These are phyloP conservation scores for Cryphonectria japonica DNA, from an alignment of 2,329 filamentous ascomycete species.

Conservation along the genomic window DNA sequence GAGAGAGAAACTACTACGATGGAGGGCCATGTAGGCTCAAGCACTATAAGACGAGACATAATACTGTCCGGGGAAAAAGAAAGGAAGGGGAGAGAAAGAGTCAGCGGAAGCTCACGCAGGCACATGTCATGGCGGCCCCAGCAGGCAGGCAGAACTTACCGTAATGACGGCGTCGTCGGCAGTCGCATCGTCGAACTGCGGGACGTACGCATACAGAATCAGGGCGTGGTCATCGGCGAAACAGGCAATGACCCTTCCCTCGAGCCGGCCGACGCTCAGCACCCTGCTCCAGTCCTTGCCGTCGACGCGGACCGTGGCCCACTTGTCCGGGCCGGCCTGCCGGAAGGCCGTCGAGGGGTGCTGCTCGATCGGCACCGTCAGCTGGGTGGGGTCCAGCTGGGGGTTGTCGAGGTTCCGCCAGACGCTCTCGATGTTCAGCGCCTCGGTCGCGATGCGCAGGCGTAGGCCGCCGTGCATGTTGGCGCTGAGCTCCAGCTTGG, in stretches of 20 bases:
- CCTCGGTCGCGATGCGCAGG: slow-evolving; percentile 80
- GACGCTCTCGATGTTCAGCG: slow-evolving; percentile 79
- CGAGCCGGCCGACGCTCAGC: slow-evolving; percentile 87
- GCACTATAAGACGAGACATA: slow-evolving; percentile 45
- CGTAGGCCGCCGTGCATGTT: slow-evolving; percentile 92
- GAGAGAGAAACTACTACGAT: too few species aligned
- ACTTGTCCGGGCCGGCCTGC: slow-evolving; percentile 76
- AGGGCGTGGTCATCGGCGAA: slow-evolving; percentile 80
- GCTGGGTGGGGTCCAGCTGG: slow-evolving; percentile 77
- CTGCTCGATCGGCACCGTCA: slow-evolving; percentile 72
- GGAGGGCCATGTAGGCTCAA: slow-evolving; percentile 29
- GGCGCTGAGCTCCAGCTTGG: slow-evolving; percentile 83
- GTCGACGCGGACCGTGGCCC: slow-evolving; percentile 89
- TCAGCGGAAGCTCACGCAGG: slow-evolving; percentile 10
- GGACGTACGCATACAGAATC: slow-evolving; percentile 81
- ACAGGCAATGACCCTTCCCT: slow-evolving; percentile 91
- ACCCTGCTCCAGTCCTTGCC: slow-evolving; percentile 93
- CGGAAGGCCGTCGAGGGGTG: slow-evolving; percentile 83
- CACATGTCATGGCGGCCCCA: not conserved
- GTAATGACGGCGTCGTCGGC: slow-evolving; percentile 77
- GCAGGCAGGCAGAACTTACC: slow-evolving; percentile 50
- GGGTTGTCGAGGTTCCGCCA: slow-evolving; percentile 90
- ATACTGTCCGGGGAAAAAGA: slow-evolving; percentile 34
- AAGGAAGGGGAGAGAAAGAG: slow-evolving; percentile 17
- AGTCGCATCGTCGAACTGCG: slow-evolving; percentile 67